phyloP scores from a whole-genome alignment of 257 asterid genomes.

The Cinchona pubescens region DNA sequence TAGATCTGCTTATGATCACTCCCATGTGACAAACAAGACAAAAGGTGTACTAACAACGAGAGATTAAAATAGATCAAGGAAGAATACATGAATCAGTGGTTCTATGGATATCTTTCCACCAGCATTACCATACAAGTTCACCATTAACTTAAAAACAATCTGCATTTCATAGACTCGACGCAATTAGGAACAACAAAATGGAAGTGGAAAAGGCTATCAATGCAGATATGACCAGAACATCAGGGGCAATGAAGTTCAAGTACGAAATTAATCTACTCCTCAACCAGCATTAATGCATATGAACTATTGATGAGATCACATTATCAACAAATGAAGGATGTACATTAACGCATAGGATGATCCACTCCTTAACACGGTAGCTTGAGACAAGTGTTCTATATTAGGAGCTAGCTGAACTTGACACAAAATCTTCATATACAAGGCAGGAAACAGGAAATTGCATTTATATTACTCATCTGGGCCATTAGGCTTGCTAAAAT shows the following conservation, averaged over 20 bases:
- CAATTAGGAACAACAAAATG: not conserved
- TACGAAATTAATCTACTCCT: too few species aligned
- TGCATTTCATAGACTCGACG: not conserved
- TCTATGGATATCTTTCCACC: not conserved
- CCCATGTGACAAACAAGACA: not conserved
- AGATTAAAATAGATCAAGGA: not conserved
- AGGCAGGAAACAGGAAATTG: not conserved
- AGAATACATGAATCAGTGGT: not conserved
- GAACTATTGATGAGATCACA: too few species aligned
- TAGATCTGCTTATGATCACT: not conserved
- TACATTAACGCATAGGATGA: too few species aligned
- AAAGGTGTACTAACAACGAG: too few species aligned
- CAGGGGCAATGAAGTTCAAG: too few species aligned
- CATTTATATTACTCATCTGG: not conserved
- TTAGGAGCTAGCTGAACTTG: not conserved
- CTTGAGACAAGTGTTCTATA: not conserved
- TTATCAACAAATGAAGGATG: too few species aligned
- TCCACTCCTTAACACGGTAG: not conserved
- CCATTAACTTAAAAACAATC: not conserved
- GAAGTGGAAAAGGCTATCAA: not conserved
- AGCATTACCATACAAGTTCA: not conserved
- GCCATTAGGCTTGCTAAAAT: not conserved
- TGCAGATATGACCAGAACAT: not conserved
- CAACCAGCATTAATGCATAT: too few species aligned
- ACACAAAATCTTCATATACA: not conserved